These are phyloP conservation scores for Cladosporium austrohemisphaericum DNA, from an alignment of 2,329 filamentous ascomycete species.

Conservation along the genomic window DNA sequence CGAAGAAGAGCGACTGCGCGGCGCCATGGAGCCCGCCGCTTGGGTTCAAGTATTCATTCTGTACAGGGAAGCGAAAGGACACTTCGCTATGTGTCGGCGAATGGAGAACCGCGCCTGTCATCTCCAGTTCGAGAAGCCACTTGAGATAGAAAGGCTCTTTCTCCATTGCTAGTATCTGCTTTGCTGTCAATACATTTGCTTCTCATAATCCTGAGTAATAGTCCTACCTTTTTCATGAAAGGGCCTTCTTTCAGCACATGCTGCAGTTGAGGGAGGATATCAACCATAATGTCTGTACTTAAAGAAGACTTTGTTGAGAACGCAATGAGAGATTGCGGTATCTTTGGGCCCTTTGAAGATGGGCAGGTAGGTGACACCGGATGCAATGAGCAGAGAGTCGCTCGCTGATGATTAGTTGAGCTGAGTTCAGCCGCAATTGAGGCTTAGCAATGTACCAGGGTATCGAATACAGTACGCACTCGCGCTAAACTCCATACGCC, in stretches of 20 bases:
- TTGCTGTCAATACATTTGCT: too few species aligned
- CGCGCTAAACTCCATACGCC: too few species aligned
- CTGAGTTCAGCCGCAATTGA: background rate
- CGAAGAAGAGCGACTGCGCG: constrained; percentile 22
- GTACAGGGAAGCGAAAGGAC: constrained; percentile 22
- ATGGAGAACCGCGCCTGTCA: background rate
- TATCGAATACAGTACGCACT: too few species aligned
- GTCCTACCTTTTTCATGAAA: background rate
- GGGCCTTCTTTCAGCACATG: background rate
- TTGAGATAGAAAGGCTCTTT: constrained; percentile 9
- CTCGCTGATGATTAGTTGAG: too few species aligned
- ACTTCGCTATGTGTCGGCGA: background rate
- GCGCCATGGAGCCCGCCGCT: constrained; percentile 25
- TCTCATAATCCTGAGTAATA: too few species aligned
- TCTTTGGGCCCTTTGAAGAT: too few species aligned
- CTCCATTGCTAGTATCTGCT: background rate
- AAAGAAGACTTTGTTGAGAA: too few species aligned
- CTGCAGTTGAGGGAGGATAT: background rate
- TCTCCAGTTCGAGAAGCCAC: background rate
- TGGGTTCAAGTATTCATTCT: constrained; percentile 25
- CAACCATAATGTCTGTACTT: background rate
- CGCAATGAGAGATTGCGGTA: too few species aligned
- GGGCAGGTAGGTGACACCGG: too few species aligned
- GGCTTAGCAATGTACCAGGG: too few species aligned
- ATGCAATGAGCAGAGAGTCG: too few species aligned